phyloP scores from a whole-genome alignment of 371 early-diverging fungal species.

The Circinella umbellata region DNA sequence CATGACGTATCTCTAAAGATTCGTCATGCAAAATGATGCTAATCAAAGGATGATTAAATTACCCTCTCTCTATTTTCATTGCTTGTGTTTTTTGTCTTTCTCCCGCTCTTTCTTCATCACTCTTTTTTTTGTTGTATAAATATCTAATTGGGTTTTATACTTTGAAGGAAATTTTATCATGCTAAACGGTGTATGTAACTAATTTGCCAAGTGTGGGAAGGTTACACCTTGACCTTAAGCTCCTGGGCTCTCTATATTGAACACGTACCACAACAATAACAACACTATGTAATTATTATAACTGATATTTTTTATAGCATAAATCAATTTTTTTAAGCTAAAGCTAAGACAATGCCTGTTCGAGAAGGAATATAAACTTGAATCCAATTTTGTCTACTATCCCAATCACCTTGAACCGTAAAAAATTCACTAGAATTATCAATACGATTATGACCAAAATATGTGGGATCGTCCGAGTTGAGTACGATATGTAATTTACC shows the following conservation, averaged over 20 bases:
- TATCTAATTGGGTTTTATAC: not conserved
- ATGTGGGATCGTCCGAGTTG: conserved; percentile 76
- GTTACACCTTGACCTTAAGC: not conserved
- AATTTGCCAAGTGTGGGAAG: not conserved
- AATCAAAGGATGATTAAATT: too few relatives aligned
- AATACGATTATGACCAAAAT: conserved; percentile 86
- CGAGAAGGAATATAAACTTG: conserved; percentile 84
- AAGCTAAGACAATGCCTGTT: conserved; percentile 66
- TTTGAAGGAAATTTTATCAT: not conserved
- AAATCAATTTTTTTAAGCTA: not conserved
- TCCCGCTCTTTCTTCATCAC: not conserved
- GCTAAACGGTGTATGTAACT: not conserved
- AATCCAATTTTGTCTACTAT: conserved; percentile 72
- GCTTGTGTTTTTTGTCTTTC: not conserved
- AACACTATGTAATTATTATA: not conserved
- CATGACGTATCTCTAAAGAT: not conserved
- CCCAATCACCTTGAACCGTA: conserved; percentile 73
- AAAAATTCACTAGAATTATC: conserved; percentile 63
- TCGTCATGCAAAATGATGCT: not conserved
- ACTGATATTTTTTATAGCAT: too few relatives aligned
- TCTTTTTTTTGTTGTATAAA: not conserved
- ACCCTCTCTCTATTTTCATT: not conserved
- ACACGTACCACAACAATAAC: not conserved
- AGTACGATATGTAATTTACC: conserved; percentile 82
- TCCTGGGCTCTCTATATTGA: not conserved